phyloP scores from a whole-genome alignment of 805 yeast species.

The Metschnikowia lunata region DNA sequence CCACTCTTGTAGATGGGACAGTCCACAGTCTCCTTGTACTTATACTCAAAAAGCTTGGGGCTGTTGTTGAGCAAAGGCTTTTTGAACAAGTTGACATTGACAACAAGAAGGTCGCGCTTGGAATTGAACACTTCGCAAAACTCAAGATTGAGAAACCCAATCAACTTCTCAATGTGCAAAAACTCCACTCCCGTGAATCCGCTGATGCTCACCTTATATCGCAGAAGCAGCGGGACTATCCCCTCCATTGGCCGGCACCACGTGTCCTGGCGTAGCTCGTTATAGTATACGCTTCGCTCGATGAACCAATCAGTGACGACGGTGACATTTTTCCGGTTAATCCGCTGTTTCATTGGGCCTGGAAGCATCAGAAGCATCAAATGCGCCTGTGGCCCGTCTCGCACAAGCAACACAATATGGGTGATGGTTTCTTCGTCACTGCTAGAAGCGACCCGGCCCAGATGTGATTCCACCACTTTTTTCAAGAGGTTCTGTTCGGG shows the following conservation, averaged over 20 bases:
- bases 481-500: conserved; percentile 35
- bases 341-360: conserved; percentile 19
- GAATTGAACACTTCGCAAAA: conserved; percentile 46
- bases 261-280: conserved; percentile 43
- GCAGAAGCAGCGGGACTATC: conserved; percentile 20
- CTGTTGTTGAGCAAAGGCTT: conserved; percentile 33
- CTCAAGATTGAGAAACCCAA: conserved; percentile 49
- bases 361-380: conserved; percentile 26
- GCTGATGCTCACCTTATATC: conserved; percentile 47
- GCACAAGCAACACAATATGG: conserved; percentile 31
- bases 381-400: conserved; percentile 26
- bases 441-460: conserved; percentile 32
- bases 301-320: conserved; percentile 76
- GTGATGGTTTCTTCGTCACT: conserved; percentile 23
- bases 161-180: conserved; percentile 63
- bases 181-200: conserved; percentile 79
- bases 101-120: conserved; percentile 52
- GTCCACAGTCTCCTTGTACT: conserved; percentile 27
- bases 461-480: conserved; percentile 43
- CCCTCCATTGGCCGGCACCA: conserved; percentile 61
- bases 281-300: conserved; percentile 66
- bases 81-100: conserved; percentile 47
- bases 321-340: conserved; percentile 18
- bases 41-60: conserved; percentile 39
- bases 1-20: conserved; percentile 31